Conservation (phyloP, 441 rosid species). For the Biscutella auriculata region DNA sequence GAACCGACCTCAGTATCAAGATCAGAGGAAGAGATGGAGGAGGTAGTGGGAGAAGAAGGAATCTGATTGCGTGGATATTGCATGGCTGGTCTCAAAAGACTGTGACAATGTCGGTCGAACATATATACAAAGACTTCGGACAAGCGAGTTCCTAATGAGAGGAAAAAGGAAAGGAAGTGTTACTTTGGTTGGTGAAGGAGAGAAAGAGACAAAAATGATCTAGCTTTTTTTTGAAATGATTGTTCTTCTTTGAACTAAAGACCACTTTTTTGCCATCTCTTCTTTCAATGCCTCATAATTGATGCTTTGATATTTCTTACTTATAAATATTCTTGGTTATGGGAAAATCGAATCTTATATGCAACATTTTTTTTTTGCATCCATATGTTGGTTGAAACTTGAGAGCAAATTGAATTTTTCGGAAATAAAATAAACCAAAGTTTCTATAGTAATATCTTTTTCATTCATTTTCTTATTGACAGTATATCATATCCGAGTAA, state of each 20-base stretch:
- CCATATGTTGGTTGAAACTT: neutral
- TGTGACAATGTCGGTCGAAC: neutral
- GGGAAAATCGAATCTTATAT: neutral
- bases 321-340: neutral
- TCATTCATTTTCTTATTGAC: no score
- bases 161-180: conserved; percentile 12
- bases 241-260: conserved; percentile 9
- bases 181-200: conserved; percentile 12
- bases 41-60: conserved; percentile 54
- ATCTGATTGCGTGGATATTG: conserved; percentile 38
- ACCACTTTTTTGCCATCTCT: conserved; percentile 13
- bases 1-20: conserved; percentile 70
- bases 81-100: conserved; percentile 10
- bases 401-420: neutral
- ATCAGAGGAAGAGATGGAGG: conserved; percentile 80
- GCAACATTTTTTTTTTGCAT: neutral
- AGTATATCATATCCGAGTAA: no score
- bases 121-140: no score
- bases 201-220: conserved; percentile 21
- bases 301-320: neutral
- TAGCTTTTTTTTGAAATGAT: conserved; percentile 22
- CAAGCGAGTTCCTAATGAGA: neutral
- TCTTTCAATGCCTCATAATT: neutral
- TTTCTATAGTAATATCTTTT: no score
- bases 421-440: neutral